Base-by-base conservation (phyloP, 2,329 filamentous ascomycete species). In the Fusarium sp. region DNA sequence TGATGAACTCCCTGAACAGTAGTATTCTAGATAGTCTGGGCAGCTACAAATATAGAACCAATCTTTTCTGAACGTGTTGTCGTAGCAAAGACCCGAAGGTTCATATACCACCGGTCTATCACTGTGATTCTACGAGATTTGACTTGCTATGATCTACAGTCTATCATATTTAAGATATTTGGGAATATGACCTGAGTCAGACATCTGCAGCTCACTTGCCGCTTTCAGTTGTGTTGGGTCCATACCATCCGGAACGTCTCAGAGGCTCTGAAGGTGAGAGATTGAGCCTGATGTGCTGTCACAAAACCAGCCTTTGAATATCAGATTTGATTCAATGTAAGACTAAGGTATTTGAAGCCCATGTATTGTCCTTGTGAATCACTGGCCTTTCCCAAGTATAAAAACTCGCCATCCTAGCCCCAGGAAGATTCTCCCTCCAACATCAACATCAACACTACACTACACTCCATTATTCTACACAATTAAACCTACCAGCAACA, bases 261-360 rank as follows among this genome's bases (percentile, higher is more conserved):
- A 35, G 30, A 24, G n/a, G 12, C 48, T 35, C 22, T n/a, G 17
- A 20, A 18, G 8, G 5, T 35, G 18, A 24, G 12, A 6, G 8
- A 5, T 8, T 11, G 30, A 8, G n/a, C 8, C 17, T 20, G 17
- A 24, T 24, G 7, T 6, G 1, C 12, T 24, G 30, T 15, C 8
- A 11, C 6, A 13, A 18, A 18, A 8, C 3, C 4, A 24, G 1
- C 6, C 13, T 12, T 4, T 22, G 1, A 4, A 22, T 12, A 22
- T 28, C 20, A 8, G 0, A 6, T 30, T 22, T 11, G 13, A 15
- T 22, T 5, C 9, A 22, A 6, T 30, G 4, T 20, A 35, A 18
- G 2, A 4, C 8, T 3, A 15, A 24, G 2, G 0, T 5, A 8
- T 6, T 0, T 35, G 17, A 18, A 18, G 9, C 20, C 17, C 3